These are phyloP conservation scores for Pseudotsuga menziesii DNA, from an alignment of 75 land plant species.

Conservation along the genomic window DNA sequence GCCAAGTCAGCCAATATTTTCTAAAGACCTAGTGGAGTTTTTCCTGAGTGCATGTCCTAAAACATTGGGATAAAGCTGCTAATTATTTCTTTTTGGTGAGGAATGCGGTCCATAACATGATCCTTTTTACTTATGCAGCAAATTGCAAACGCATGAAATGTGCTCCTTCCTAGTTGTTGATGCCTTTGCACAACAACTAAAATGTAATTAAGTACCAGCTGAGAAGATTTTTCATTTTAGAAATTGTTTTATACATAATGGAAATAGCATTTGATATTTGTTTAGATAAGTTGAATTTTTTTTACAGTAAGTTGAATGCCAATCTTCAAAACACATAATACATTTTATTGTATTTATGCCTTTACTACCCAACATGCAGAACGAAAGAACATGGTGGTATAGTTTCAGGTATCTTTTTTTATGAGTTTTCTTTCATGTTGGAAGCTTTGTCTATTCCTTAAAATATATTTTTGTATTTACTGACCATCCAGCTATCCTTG, in stretches of 20 bases:
- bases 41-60: too few species aligned
- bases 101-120: too few species aligned
- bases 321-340: neutral
- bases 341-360: neutral
- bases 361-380: neutral
- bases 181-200: too few species aligned
- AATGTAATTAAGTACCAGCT: too few species aligned
- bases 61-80: too few species aligned
- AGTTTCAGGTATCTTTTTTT: neutral
- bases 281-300: neutral
- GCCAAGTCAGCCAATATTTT: too few species aligned
- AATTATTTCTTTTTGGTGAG: too few species aligned
- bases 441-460: neutral
- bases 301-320: neutral
- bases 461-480: neutral
- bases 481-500: neutral
- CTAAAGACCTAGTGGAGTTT: too few species aligned
- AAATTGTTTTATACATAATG: neutral
- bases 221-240: too few species aligned
- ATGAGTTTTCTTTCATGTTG: neutral
- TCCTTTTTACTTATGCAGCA: too few species aligned
- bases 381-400: neutral
- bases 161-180: too few species aligned
- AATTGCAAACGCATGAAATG: too few species aligned
- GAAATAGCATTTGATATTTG: neutral